Conservation (phyloP, 192 early-diverging fungal species). For the Polychytrium aggregatum region DNA sequence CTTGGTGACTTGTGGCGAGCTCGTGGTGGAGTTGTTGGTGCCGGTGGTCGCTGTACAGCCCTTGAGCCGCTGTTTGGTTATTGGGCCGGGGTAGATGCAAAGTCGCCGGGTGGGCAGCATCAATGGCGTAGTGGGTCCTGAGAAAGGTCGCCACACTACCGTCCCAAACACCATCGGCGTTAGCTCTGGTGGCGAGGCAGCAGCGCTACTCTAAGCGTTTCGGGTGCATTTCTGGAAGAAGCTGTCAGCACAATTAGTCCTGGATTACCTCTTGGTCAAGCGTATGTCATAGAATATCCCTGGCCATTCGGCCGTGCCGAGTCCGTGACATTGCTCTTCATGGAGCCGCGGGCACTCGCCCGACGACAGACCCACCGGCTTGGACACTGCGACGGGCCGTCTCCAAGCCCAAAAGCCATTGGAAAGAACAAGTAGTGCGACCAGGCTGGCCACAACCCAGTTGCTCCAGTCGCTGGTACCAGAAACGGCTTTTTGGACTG, state of each 20-base stretch:
- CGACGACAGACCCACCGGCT: too few species aligned
- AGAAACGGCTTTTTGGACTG: conserved; percentile 2
- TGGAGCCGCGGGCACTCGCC: too few species aligned
- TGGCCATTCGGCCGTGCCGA: too few species aligned
- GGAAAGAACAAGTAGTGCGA: conserved; percentile 6
- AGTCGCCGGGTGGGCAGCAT: background rate
- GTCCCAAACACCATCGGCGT: too few species aligned
- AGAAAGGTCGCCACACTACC: conserved; percentile 5
- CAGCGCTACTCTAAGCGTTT: background rate
- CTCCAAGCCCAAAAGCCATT: too few species aligned
- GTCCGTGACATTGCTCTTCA: too few species aligned
- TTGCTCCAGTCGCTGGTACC: conserved; percentile 7
- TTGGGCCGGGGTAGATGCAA: background rate
- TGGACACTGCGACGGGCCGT: too few species aligned
- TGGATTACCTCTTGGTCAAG: conserved; percentile 1
- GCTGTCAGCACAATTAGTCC: background rate
- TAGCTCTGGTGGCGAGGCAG: conserved; percentile 1
- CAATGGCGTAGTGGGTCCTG: background rate
- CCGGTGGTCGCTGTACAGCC: conserved; percentile 1
- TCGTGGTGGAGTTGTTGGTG: background rate
- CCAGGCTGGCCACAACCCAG: conserved; percentile 6
- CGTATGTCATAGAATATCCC: too few species aligned
- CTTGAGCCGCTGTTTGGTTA: background rate
- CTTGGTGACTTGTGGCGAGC: conserved; percentile 7
- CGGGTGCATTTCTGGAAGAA: conserved; percentile 3